Conservation (phyloP, 108 stramenopile genomes). For the Bacterosira constricta region DNA sequence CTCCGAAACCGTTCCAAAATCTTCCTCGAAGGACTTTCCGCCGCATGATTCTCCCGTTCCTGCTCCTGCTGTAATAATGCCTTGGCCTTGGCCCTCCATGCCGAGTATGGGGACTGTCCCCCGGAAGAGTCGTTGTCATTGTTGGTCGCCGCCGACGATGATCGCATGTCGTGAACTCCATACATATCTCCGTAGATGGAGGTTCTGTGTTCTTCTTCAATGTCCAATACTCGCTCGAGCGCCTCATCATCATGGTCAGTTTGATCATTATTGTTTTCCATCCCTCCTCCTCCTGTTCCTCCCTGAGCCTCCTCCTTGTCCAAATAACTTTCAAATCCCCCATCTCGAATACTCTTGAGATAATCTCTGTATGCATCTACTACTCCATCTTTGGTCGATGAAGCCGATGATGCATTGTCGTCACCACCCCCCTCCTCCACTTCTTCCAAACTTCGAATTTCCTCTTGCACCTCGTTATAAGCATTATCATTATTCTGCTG, state of each 20-base stretch:
- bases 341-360: conserved; percentile 40
- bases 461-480: conserved; percentile 25
- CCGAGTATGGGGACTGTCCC: conserved; percentile 2
- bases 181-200: conserved; percentile 25
- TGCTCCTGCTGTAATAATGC: not conserved
- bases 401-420: not conserved
- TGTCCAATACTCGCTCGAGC: conserved; percentile 11
- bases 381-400: conserved; percentile 30
- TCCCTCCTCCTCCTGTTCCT: not conserved
- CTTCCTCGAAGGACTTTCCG: not conserved
- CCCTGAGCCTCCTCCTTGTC: conserved; percentile 2
- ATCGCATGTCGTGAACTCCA: conserved; percentile 22
- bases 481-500: conserved; percentile 7
- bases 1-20: not conserved
- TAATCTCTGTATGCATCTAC: conserved; percentile 43
- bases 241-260: not conserved
- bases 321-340: conserved; percentile 44
- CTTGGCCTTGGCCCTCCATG: conserved; percentile 23
- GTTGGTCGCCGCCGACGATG: not conserved
- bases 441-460: conserved; percentile 25
- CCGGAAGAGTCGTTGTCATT: no score
- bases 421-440: conserved; percentile 4
- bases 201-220: conserved; percentile 17
- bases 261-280: not conserved
- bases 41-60: not conserved